Conservation (phyloP, 306 rosid species). For the Trichosanthes truncata region DNA sequence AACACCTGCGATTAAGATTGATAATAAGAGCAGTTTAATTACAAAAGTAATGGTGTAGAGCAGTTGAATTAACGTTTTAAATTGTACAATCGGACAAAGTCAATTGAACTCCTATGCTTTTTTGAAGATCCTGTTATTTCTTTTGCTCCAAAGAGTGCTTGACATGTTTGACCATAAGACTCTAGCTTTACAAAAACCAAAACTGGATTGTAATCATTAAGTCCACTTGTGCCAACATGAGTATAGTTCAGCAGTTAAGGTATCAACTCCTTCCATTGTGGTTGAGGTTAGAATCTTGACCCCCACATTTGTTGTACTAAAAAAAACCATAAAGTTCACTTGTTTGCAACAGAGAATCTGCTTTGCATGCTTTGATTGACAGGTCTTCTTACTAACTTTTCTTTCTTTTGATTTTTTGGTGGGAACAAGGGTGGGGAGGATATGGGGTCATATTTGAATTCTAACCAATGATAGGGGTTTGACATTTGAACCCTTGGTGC, state of each 20-base stretch:
- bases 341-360: not conserved
- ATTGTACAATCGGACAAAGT: not conserved
- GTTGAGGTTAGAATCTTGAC: not conserved
- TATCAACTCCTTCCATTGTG: not conserved
- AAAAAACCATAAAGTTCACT: not conserved
- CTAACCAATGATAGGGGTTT: conserved; percentile 19
- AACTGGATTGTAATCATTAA: not conserved
- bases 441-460: conserved; percentile 11
- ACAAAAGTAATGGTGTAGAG: not conserved
- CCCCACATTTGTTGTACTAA: not conserved
- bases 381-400: not conserved
- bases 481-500: conserved; percentile 32
- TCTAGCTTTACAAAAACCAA: not conserved
- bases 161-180: not conserved
- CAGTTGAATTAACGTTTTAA: not conserved
- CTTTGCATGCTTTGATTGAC: not conserved
- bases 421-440: conserved; percentile 1
- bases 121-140: not conserved
- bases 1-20: not conserved
- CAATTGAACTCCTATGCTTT: not conserved
- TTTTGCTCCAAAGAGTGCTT: not conserved
- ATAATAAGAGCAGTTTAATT: not conserved
- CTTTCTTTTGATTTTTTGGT: not conserved
- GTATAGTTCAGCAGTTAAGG: not conserved
- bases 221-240: not conserved